These are phyloP conservation scores for Takashimella tepidaria DNA, from an alignment of 1,284 basidiomycete species.

Conservation along the genomic window DNA sequence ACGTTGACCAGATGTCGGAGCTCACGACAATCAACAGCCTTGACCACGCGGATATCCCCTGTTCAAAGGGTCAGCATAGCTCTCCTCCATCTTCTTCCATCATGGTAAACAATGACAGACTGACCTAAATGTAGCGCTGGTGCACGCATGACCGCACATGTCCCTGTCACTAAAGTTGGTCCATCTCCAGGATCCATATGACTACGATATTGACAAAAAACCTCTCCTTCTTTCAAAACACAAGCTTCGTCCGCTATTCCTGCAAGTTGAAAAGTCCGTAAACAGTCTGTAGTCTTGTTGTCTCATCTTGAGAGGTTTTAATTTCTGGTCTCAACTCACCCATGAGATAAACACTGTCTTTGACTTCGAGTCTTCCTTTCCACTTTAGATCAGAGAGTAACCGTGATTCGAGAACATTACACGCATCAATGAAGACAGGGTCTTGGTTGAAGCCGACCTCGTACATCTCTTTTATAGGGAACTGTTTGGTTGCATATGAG, in stretches of 20 bases:
- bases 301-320: background rate
- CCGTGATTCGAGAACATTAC: constrained; percentile 16
- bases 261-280: background rate
- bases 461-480: constrained; percentile 21
- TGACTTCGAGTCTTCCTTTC: constrained; percentile 22
- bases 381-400: constrained; percentile 22
- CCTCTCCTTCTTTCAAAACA: constrained; percentile 22
- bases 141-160: constrained; percentile 23
- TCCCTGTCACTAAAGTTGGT: constrained; percentile 16
- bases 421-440: constrained; percentile 20
- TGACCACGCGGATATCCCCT: constrained; percentile 24
- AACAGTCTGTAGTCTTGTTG: background rate
- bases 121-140: constrained; percentile 20
- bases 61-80: too few relatives aligned
- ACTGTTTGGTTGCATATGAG: background rate
- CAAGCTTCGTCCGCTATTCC: constrained; percentile 28
- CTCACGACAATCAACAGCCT: constrained; percentile 20
- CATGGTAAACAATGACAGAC: background rate
- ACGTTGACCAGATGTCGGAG: constrained; percentile 28
- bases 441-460: constrained; percentile 21
- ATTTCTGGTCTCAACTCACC: constrained; percentile 9
- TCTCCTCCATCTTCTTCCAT: too few relatives aligned
- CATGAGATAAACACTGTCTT: constrained; percentile 23
- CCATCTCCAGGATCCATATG: constrained; percentile 7
- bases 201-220: constrained; percentile 29